Evolutionary conservation across 371 early-diverging fungal genomes (phyloP), one percentile per base, ranked within the genome.

Genomic region (Saksenaea vasiformis): DNA sequence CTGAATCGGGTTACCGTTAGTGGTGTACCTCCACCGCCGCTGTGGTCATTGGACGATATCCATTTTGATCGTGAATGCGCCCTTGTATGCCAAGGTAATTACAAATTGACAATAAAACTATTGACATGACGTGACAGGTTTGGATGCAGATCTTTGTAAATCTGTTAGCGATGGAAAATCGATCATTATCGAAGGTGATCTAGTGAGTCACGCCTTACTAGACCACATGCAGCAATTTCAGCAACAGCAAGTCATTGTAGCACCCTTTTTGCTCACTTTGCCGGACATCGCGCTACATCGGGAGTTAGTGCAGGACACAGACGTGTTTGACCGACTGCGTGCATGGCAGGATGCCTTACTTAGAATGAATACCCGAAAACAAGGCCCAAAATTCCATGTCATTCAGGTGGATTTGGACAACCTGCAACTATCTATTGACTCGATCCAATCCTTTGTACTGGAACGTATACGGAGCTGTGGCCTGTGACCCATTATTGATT

Each of bases 101-200:
- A 3, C 5, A 37, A 19, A 54, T 24, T 9, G 37, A 24, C 9
- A 15, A 22, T 22, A 27, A 56, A 35, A 31, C 44, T n/a, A 5
- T 34, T 26, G 11, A 27, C n/a, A n/a, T 9, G 26, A 47, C 24
- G 17, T 14, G 27, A 24, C 41, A 70, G 77, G 74, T 1, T 47
- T 77, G 14, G 61, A 69, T 27, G 71, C 62, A 15, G 78, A 77
- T 47, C n/a, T 77, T 14, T 64, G 64, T 24, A 77, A 77, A 57
- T 67, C 73, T 0, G 60, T 76, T 5, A 67, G 47, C 0, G 78
- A 77, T 51, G 78, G 78, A 24, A 77, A 77, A 63, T 77, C 78
- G 4, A 73, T 77, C 54, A 77, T 77, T 19, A 77, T 77, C 54
- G 78, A 76, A 59, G 78, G 78, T 11, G 59, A 62, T 15, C 58